Conservation (phyloP, 2,329 filamentous ascomycete species). For the Nannizziopsis arthrosporioides region DNA sequence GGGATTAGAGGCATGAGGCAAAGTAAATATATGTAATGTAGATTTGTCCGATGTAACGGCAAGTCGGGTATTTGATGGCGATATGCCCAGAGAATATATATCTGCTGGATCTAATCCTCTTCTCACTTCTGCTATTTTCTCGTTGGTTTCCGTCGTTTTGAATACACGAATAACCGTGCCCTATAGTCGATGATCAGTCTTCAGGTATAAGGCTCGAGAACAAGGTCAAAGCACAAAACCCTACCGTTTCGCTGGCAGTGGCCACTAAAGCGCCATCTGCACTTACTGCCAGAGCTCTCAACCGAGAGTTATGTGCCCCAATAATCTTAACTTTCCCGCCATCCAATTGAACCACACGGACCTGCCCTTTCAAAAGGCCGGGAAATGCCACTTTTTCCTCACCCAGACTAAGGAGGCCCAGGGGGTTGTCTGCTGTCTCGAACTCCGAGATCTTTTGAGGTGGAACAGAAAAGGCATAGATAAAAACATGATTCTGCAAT, state of each 20-base stretch:
- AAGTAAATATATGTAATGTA: constrained; percentile 86
- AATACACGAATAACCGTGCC: constrained; percentile 85
- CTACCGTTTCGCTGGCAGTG: constrained; percentile 72
- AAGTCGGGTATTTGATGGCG: constrained; percentile 64
- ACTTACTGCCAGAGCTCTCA: constrained; percentile 70
- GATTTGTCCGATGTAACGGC: constrained; percentile 95
- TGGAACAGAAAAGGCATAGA: constrained; percentile 67
- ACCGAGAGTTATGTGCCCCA: constrained; percentile 68
- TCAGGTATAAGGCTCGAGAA: not conserved
- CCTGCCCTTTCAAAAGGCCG: constrained; percentile 74
- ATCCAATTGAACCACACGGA: constrained; percentile 70
- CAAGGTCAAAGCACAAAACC: constrained; percentile 8
- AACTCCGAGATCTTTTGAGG: constrained; percentile 62
- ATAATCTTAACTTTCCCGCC: constrained; percentile 85
- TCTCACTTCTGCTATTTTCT: constrained; percentile 70
- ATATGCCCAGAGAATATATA: constrained; percentile 81
- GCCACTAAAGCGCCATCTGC: constrained; percentile 69
- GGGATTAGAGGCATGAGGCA: constrained; percentile 42
- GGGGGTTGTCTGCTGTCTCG: constrained; percentile 73
- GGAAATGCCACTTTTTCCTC: constrained; percentile 68
- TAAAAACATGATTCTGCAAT: constrained; percentile 66
- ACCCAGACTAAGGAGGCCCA: constrained; percentile 68
- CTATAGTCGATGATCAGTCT: constrained; percentile 25
- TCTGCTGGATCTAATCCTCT: constrained; percentile 79
- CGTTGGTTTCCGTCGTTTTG: constrained; percentile 65